Conservation (phyloP, 768 basidiomycete species). For the Rhodotorula graminis region DNA sequence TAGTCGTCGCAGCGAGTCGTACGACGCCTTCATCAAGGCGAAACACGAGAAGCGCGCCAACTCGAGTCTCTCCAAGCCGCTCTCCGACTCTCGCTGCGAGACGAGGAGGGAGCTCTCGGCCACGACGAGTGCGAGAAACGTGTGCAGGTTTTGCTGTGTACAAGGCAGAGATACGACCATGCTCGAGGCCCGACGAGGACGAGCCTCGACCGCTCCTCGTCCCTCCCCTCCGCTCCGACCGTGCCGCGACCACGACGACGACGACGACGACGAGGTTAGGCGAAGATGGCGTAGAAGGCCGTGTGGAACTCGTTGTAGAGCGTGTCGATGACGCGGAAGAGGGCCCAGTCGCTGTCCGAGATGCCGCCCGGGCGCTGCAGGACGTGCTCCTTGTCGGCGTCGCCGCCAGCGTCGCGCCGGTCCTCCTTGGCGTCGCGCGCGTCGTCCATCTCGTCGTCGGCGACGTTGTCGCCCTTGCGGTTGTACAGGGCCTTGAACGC, state of each 20-base stretch:
- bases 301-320: conserved; percentile 26
- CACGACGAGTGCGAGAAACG: too few species aligned
- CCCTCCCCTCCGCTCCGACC: neutral
- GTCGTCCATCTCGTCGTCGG: conserved; percentile 25
- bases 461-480: conserved; percentile 14
- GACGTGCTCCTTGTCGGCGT: conserved; percentile 32
- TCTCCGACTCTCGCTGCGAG: too few species aligned
- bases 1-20: too few species aligned
- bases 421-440: conserved; percentile 27
- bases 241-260: too few species aligned
- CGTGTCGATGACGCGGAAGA: conserved; percentile 25
- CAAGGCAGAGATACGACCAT: too few species aligned
- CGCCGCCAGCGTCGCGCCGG: conserved; percentile 39
- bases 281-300: conserved; percentile 20
- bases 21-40: too few species aligned
- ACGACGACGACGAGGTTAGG: neutral
- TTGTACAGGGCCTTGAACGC: conserved; percentile 26
- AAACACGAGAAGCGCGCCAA: too few species aligned
- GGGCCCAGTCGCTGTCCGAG: conserved; percentile 24
- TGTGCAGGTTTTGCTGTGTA: too few species aligned
- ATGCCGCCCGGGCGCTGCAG: conserved; percentile 23
- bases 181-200: too few species aligned
- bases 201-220: too few species aligned
- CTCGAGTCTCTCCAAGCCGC: too few species aligned
- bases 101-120: too few species aligned